phyloP scores from a whole-genome alignment of 78 protist species.

The Dictyostelium citrinum region DNA sequence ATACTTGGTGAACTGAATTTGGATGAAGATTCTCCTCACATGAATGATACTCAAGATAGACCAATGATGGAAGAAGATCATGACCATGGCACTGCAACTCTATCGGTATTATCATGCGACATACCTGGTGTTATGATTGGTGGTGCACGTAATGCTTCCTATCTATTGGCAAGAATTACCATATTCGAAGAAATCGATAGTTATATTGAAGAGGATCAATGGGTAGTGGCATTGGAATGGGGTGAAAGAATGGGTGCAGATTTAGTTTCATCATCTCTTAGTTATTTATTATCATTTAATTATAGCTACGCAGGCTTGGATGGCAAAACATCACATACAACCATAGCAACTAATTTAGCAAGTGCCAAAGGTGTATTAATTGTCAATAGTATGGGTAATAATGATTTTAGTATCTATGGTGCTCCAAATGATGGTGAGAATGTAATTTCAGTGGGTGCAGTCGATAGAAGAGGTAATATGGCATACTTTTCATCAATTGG shows the following conservation, averaged over 20 bases:
- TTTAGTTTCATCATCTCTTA: slow-evolving; percentile 19
- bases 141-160: slow-evolving; percentile 37
- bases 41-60: slow-evolving; percentile 18
- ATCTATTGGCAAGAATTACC: slow-evolving; percentile 49
- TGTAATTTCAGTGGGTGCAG: slow-evolving; percentile 50
- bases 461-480: neutral
- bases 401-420: neutral
- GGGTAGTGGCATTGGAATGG: slow-evolving; percentile 70
- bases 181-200: neutral
- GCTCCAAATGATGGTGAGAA: slow-evolving; percentile 67
- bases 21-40: neutral
- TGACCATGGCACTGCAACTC: slow-evolving; percentile 33
- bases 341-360: slow-evolving; percentile 52
- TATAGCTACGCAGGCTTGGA: slow-evolving; percentile 52
- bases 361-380: slow-evolving; percentile 50
- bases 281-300: slow-evolving; percentile 2
- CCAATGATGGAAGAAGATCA: neutral
- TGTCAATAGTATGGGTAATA: slow-evolving; percentile 47
- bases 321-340: slow-evolving; percentile 17
- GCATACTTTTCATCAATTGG: slow-evolving; percentile 54
- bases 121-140: slow-evolving; percentile 63
- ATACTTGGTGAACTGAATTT: slow-evolving; percentile 31
- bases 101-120: slow-evolving; percentile 32
- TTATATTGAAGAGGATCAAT: slow-evolving; percentile 54
- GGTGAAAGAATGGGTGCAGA: slow-evolving; percentile 51